Evolutionary conservation across 257 asterid species (phyloP), one percentile per base, ranked within the genome.

Genomic region (Fraxinus excelsior): DNA sequence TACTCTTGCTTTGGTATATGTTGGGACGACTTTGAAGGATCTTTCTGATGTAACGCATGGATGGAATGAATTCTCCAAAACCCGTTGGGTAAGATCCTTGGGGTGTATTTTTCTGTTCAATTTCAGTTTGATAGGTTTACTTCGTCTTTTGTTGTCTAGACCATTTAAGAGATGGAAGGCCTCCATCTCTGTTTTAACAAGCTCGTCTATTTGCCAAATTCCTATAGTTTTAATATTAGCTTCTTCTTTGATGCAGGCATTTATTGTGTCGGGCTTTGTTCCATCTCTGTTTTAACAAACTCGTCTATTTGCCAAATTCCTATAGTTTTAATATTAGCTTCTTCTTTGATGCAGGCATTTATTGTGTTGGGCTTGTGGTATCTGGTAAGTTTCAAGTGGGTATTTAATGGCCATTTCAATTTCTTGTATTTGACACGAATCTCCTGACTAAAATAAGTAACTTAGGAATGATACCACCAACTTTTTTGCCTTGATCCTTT

Each of bases 21-120:
- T 91, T 62, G 99, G 99, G 76, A 96, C 99, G 9, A 96, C 99
- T 18, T 75, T 96, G 88, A 93, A 96, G 88, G 99, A 96, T 85
- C 91, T 96, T 72, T 93, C 99, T 7, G 99, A 96, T 85, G 97
- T 96, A 67, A 96, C 98, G 26, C 99, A 96, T 82, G 99, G 97
- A 71, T 96, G 97, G 97, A 82, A 79, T 85, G 94, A 92, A 72
- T 87, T 94, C 58, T 95, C 99, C 21, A 90, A 88, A 84, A 87
- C 98, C 40, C 97, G 97, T 7, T 89, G 93, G 97, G 98, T 93
- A 88, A 87, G 89, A 76, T 53, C 67, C 69, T 58, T 67, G 49
- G 40, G 42, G 21, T 23, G 69, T 77, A 0, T 21, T 23, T 21
- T 72, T 58, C 69, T 74, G 25, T 72, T 56, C 42, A 14, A 37